These are phyloP conservation scores for Leccinum boreale DNA, from an alignment of 768 basidiomycete genomes.

Conservation along the genomic window DNA sequence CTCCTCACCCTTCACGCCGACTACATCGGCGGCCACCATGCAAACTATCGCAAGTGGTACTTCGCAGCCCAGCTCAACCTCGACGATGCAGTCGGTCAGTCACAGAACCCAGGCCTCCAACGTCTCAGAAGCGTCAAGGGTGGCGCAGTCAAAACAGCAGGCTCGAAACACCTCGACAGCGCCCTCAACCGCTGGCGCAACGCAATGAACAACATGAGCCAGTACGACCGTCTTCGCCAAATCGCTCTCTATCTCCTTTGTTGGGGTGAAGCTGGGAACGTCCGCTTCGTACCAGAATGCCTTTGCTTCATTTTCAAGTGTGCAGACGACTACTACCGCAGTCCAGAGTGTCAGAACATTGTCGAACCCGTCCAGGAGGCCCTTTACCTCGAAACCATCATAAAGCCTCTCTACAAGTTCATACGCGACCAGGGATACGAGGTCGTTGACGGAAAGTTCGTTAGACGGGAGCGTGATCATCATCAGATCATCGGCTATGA, in stretches of 20 bases:
- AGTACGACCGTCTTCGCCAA: slow-evolving; percentile 96
- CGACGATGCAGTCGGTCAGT: slow-evolving; percentile 95
- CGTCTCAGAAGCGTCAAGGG: slow-evolving; percentile 82
- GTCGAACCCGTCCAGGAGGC: slow-evolving; percentile 94
- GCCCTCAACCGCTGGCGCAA: slow-evolving; percentile 95
- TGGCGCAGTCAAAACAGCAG: slow-evolving; percentile 45
- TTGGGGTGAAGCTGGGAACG: slow-evolving; percentile 98
- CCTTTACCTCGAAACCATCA: slow-evolving; percentile 83
- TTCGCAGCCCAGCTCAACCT: slow-evolving; percentile 99
- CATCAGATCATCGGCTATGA: slow-evolving; percentile 98
- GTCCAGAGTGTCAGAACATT: slow-evolving; percentile 94
- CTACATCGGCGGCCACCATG: slow-evolving; percentile 97
- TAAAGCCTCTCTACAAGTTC: slow-evolving; percentile 94
- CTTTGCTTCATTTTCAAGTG: slow-evolving; percentile 99
- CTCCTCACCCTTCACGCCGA: slow-evolving; percentile 96
- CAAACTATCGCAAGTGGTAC: slow-evolving; percentile 99
- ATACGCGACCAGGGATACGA: slow-evolving; percentile 98
- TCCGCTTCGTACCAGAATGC: slow-evolving; percentile 95
- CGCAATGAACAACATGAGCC: slow-evolving; percentile 99
- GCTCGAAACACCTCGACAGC: slow-evolving; percentile 83
- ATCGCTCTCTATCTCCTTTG: slow-evolving; percentile 94
- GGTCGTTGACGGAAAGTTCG: slow-evolving; percentile 91
- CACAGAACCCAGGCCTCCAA: slow-evolving; percentile 89
- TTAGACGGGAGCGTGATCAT: slow-evolving; percentile 92
- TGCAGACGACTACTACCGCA: slow-evolving; percentile 98